These are phyloP conservation scores for Penicillium soppii DNA, from an alignment of 495 filamentous ascomycete genomes.

Conservation along the genomic window DNA sequence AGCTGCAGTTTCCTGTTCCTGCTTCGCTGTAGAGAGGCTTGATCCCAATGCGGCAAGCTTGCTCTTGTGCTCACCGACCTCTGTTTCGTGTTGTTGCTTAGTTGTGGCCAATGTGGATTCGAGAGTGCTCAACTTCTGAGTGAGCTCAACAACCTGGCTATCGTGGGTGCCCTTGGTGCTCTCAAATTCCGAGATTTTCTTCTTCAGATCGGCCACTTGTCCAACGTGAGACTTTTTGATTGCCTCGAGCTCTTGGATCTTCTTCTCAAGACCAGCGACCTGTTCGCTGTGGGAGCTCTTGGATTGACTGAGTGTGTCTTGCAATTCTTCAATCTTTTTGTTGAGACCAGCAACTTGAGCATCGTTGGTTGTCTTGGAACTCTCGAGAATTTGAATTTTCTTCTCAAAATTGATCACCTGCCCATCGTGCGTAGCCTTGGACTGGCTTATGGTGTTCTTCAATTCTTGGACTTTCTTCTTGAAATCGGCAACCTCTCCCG, in stretches of 20 bases:
- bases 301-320: constrained; percentile 54
- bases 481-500: constrained; percentile 55
- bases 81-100: background rate
- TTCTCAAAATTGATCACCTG: constrained; percentile 57
- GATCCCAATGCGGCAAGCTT: constrained; percentile 54
- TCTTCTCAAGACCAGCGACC: constrained; percentile 6
- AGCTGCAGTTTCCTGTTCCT: constrained; percentile 58
- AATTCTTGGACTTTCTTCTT: constrained; percentile 55
- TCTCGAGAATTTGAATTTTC: constrained; percentile 54
- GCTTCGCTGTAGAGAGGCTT: constrained; percentile 53
- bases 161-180: background rate
- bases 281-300: constrained; percentile 6
- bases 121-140: constrained; percentile 8
- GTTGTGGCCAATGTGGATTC: constrained; percentile 44
- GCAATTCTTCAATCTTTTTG: constrained; percentile 46
- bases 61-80: constrained; percentile 48
- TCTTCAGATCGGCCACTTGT: constrained; percentile 7
- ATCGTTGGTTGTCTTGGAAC: constrained; percentile 41
- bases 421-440: constrained; percentile 48
- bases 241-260: background rate
- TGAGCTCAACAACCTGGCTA: constrained; percentile 3
- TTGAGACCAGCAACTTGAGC: constrained; percentile 35
- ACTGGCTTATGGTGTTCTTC: constrained; percentile 55
- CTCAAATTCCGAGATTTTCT: background rate
- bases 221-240: constrained; percentile 6